Evolutionary conservation across 2,329 filamentous ascomycete species (phyloP).

Genomic region (Herpotrichia juniperi): DNA sequence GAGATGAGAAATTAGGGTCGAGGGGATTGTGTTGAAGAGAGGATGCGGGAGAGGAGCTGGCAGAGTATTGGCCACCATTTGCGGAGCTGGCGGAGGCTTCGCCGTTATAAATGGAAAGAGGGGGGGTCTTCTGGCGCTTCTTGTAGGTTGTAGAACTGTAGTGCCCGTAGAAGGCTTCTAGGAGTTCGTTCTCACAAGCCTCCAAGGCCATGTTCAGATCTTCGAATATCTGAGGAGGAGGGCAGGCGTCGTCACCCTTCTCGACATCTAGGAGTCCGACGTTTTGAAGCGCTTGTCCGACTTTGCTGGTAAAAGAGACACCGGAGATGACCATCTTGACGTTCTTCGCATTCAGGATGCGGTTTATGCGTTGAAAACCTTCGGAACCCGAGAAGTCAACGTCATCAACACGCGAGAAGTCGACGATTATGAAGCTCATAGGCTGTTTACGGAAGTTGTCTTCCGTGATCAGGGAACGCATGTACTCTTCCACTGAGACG

Average conservation of each 20-base stretch:
- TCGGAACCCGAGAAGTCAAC: slow-evolving; percentile 97
- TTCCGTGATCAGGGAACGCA: slow-evolving; percentile 81
- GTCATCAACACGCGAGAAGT: slow-evolving; percentile 87
- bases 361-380: slow-evolving; percentile 90
- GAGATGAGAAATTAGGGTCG: slow-evolving; percentile 72
- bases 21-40: slow-evolving; percentile 37
- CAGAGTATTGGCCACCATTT: slow-evolving; percentile 18
- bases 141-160: slow-evolving; percentile 28
- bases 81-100: slow-evolving; percentile 10
- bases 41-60: slow-evolving; percentile 29
- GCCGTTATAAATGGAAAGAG: slow-evolving; percentile 37
- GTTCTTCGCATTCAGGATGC: slow-evolving; percentile 76
- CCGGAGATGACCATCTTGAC: slow-evolving; percentile 85
- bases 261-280: slow-evolving; percentile 81
- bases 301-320: slow-evolving; percentile 73
- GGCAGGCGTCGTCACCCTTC: slow-evolving; percentile 65
- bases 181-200: slow-evolving; percentile 90
- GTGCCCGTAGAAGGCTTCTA: slow-evolving; percentile 66
- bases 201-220: slow-evolving; percentile 93
- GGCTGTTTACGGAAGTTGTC: slow-evolving; percentile 77
- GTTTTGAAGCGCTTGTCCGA: slow-evolving; percentile 79
- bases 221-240: slow-evolving; percentile 71
- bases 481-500: slow-evolving; percentile 89
- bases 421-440: slow-evolving; percentile 88
- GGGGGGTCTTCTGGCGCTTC: slow-evolving; percentile 49